Percentiles rank a stretch among this genome's conserved stretches.
phyloP scores from a whole-genome alignment of 768 basidiomycete genomes.

The Kwoniella europaea region DNA sequence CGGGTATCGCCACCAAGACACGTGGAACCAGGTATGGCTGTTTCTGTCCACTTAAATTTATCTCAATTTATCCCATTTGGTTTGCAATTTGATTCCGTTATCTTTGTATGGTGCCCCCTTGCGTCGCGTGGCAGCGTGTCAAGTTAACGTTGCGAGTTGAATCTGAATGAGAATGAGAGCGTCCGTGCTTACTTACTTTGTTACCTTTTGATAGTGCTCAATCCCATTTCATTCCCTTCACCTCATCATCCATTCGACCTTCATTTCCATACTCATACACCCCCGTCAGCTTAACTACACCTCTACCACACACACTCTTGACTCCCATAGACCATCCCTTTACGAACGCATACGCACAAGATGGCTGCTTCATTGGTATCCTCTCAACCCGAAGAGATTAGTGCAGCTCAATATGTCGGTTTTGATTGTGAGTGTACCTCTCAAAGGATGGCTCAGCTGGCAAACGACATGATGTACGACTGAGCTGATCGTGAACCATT shows the following conservation, averaged over 20 bases:
- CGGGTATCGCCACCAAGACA: constrained; percentile 9
- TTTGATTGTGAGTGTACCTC: constrained; percentile 70
- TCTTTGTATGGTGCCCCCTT: constrained; percentile 4
- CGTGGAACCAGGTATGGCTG: neutral
- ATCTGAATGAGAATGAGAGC: neutral
- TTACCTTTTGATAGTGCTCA: constrained; percentile 6
- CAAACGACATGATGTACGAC: neutral
- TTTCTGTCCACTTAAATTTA: neutral
- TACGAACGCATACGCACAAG: neutral
- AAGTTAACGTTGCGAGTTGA: neutral
- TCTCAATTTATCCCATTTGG: constrained; percentile 1
- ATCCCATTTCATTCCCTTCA: constrained; percentile 3
- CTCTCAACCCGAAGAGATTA: constrained; percentile 69
- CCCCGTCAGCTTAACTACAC: neutral
- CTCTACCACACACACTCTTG: neutral
- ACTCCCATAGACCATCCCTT: too few relatives aligned
- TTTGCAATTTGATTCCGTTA: neutral
- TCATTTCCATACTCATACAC: neutral
- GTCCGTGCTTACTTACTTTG: constrained; percentile 1
- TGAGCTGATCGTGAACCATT: constrained; percentile 3
- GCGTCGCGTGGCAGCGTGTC: constrained; percentile 11
- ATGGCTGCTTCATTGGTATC: constrained; percentile 63
- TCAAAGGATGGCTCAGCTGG: neutral
- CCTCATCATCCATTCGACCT: neutral
- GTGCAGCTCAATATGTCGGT: constrained; percentile 90